Percentiles rank a stretch among this genome's conserved stretches.
Evolutionary conservation across 441 rosid genomes (phyloP).

Genomic region (Gossypium laxum): DNA sequence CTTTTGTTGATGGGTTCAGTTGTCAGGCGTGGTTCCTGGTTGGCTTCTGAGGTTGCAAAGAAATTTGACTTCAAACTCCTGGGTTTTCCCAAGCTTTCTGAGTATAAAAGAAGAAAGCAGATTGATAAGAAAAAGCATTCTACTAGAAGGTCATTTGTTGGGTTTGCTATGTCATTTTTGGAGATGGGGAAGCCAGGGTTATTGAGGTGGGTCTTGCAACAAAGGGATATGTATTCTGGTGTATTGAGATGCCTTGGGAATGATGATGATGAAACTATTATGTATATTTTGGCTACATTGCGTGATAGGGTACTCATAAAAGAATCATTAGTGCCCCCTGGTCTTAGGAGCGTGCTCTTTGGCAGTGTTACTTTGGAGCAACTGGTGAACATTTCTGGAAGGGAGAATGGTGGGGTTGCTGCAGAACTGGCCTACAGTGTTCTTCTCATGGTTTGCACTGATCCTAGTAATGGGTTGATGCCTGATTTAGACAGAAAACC

Average conservation of each 20-base stretch:
- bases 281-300: slow-evolving; percentile 34
- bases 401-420: slow-evolving; percentile 42
- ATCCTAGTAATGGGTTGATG: slow-evolving; percentile 88
- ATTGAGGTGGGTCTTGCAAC: slow-evolving; percentile 67
- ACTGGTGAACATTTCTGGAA: slow-evolving; percentile 56
- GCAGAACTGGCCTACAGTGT: slow-evolving; percentile 59
- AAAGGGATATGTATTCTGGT: slow-evolving; percentile 74
- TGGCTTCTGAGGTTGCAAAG: slow-evolving; percentile 78
- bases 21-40: slow-evolving; percentile 61
- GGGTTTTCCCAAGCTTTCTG: slow-evolving; percentile 54
- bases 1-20: slow-evolving; percentile 57
- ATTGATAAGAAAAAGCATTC: slow-evolving; percentile 36
- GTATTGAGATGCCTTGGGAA: slow-evolving; percentile 58
- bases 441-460: slow-evolving; percentile 62
- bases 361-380: slow-evolving; percentile 72
- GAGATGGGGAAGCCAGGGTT: slow-evolving; percentile 75
- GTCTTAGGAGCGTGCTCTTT: slow-evolving; percentile 82
- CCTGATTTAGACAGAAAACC: slow-evolving; percentile 52
- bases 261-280: slow-evolving; percentile 59
- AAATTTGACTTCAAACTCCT: slow-evolving; percentile 63
- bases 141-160: slow-evolving; percentile 61
- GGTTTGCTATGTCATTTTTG: slow-evolving; percentile 80
- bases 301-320: slow-evolving; percentile 49
- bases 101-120: slow-evolving; percentile 32
- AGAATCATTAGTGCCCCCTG: slow-evolving; percentile 67